Conservation (phyloP, 208 protist species). For the Naegleria gruberi region DNA sequence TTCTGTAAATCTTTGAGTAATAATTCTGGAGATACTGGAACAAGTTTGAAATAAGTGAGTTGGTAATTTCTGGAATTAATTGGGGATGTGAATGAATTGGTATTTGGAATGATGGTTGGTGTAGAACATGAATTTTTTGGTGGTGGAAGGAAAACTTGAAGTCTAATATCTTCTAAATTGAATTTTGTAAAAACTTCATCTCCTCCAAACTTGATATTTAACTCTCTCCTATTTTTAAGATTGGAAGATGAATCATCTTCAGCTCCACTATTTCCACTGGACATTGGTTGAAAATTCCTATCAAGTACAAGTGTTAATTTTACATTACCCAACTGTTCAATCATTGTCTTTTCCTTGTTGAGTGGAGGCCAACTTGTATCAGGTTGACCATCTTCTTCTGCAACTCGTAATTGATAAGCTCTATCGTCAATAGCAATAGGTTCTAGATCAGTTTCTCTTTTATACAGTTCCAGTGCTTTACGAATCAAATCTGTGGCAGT, state of each 20-base stretch:
- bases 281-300: neutral
- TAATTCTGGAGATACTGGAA: slow-evolving; percentile 4
- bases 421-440: neutral
- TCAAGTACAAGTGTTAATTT: neutral
- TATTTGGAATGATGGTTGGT: neutral
- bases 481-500: neutral
- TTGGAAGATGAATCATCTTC: neutral
- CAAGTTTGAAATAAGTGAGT: neutral
- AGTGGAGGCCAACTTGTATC: neutral
- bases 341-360: neutral
- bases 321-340: neutral
- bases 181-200: neutral
- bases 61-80: neutral
- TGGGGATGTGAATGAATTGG: neutral
- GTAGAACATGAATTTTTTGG: neutral
- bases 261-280: neutral
- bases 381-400: neutral
- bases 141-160: neutral
- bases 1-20: neutral
- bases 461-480: neutral
- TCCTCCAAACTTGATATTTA: neutral
- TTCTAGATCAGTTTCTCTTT: neutral
- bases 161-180: neutral
- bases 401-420: neutral
- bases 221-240: neutral